Conservation (phyloP, 2,329 filamentous ascomycete species). For the Aspergillus pseudonomiae region DNA sequence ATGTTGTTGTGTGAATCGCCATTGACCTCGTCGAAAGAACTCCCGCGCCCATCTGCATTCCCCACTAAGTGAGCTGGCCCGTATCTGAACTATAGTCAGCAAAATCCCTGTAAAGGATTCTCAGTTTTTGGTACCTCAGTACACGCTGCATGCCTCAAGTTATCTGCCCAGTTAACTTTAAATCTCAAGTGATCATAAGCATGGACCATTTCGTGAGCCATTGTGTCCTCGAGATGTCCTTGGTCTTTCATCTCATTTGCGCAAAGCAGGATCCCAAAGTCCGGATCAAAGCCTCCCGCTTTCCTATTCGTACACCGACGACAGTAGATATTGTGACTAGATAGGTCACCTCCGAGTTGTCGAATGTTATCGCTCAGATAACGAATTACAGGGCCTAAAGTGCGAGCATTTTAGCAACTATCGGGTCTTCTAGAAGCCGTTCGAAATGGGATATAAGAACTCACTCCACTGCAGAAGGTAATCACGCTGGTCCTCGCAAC, state of each 20-base stretch:
- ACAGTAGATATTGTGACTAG: slow-evolving; percentile 76
- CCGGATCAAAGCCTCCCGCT: slow-evolving; percentile 81
- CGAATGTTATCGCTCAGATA: slow-evolving; percentile 83
- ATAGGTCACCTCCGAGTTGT: slow-evolving; percentile 76
- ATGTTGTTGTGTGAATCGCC: slow-evolving; percentile 87
- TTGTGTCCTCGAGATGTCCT: slow-evolving; percentile 85
- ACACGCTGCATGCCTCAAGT: slow-evolving; percentile 88
- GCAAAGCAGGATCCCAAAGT: slow-evolving; percentile 87
- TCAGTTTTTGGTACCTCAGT: slow-evolving; percentile 68
- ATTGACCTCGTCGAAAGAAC: slow-evolving; percentile 81
- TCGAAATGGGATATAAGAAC: slow-evolving; percentile 11
- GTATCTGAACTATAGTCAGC: slow-evolving; percentile 63
- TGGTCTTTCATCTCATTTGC: slow-evolving; percentile 84
- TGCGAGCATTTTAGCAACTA: slow-evolving; percentile 10
- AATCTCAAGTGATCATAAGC: slow-evolving; percentile 92
- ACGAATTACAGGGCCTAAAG: slow-evolving; percentile 71
- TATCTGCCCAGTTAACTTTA: slow-evolving; percentile 81
- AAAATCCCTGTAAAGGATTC: neutral
- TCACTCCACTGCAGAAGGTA: slow-evolving; percentile 77
- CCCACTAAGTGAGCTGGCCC: slow-evolving; percentile 87
- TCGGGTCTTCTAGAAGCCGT: neutral
- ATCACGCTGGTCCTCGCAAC: slow-evolving; percentile 79
- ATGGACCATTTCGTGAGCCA: slow-evolving; percentile 97
- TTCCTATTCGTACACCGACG: slow-evolving; percentile 73
- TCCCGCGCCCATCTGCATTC: slow-evolving; percentile 91